Evolutionary conservation across 2,329 filamentous ascomycete genomes (phyloP), one percentile per base, ranked within the genome.

Genomic region (Coniochaeta sp.): DNA sequence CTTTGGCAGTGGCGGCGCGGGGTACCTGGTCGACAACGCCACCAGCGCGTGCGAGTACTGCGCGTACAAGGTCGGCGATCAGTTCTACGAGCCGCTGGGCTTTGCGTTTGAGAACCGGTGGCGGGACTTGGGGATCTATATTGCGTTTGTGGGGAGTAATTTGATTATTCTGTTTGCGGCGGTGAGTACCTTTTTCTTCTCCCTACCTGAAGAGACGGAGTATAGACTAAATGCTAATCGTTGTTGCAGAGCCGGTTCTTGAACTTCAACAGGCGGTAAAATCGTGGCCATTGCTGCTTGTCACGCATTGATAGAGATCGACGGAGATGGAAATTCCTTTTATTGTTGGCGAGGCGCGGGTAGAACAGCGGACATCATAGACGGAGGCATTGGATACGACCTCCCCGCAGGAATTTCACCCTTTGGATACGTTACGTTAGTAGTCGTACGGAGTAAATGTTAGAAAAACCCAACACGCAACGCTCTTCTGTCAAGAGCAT

Each of bases 121-220:
- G 91, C 83, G 91, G 60, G 91, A 96, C 66, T 61, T 95, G 60
- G 92, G 91, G 1, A 96, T 96, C 63, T 88, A 88, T 66, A 66
- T 83, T 34, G 88, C 87, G 1, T 96, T 92, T 69, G 81, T 96
- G 59, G 90, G 75, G 16, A 91, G 87, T 69, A 96, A 96, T 72
- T 69, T 95, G 67, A 81, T 90, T 31, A 82, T 86, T 62, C 68
- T 85, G 33, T 76, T 83, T 59, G 8, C 76, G 55, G 83, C 80
- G 50, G 82, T 84, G 75, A 72, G 82, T 77, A 52, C 47, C 26
- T 12, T 31, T 9, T 26, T 50, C 40, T 5, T 22, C 16, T 26
- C 36, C 24, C 2, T 16, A 43, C 17, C 44, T 9, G 26, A n/a
- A n/a, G n/a, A n/a, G n/a, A n/a, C n/a, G n/a, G n/a, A n/a, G 17